Evolutionary conservation across 805 yeast genomes (phyloP).

Genomic region (Wickerhamomyces rabaulensis): DNA sequence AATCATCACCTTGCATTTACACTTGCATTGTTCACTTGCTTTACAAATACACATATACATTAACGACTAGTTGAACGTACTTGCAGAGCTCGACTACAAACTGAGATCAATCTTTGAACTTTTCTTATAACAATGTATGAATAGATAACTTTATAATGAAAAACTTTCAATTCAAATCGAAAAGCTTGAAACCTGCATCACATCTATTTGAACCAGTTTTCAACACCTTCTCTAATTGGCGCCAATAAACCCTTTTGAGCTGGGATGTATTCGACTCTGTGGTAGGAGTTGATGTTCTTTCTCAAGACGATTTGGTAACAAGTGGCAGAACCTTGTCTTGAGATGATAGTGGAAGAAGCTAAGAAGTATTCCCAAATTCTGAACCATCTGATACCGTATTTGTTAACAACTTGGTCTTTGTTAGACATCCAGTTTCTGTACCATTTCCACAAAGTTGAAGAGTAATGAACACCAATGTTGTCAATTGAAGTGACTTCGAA

Average conservation of each 20-base stretch:
- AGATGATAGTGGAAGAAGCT: slow-evolving; percentile 73
- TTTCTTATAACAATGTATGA: not conserved
- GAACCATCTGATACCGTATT: slow-evolving; percentile 87
- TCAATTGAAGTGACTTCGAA: slow-evolving; percentile 81
- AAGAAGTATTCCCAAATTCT: slow-evolving; percentile 92
- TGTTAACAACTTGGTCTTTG: slow-evolving; percentile 66
- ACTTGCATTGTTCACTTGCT: not conserved
- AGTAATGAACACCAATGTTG: slow-evolving; percentile 89
- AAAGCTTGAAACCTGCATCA: too few species aligned
- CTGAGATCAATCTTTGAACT: too few species aligned
- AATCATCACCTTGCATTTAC: not conserved
- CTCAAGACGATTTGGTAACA: slow-evolving; percentile 88
- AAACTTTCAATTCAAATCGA: too few species aligned
- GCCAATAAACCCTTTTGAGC: slow-evolving; percentile 66
- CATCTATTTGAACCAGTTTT: slow-evolving; percentile 47
- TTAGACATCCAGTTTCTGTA: slow-evolving; percentile 90
- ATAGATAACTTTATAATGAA: too few species aligned
- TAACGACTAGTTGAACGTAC: too few species aligned
- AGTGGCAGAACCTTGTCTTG: slow-evolving; percentile 92
- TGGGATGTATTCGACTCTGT: slow-evolving; percentile 78
- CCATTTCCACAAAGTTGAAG: slow-evolving; percentile 91
- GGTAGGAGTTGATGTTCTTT: slow-evolving; percentile 81
- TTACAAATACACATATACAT: not conserved
- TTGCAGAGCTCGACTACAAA: too few species aligned
- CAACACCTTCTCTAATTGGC: slow-evolving; percentile 47